Evolutionary conservation across 257 asterid species (phyloP), one percentile per base, ranked within the genome.

Genomic region (Eustoma russellianum): DNA sequence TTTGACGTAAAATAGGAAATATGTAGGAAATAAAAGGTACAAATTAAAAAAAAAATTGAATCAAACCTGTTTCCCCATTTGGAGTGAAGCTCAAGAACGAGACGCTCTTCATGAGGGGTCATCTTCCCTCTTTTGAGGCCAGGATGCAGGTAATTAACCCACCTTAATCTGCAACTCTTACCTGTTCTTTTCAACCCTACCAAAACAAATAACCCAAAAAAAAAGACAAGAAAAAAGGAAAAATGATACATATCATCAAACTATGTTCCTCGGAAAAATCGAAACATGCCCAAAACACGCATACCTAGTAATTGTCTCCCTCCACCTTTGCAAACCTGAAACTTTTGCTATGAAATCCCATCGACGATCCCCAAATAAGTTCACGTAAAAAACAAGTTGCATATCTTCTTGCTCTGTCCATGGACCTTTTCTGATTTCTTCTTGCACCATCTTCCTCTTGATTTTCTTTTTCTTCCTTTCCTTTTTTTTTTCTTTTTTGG

Each of bases 241-340:
- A 38, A 7, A 38, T 38, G 30, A 24, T 24, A 7, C 1, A 13
- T 6, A 34, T 24, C 62, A 55, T 70, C 59, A 70, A 60, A 53
- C 19, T 51, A 34, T 57, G 53, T 48, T 63, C 65, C 30, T 13
- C 58, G 70, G 12, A 60, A 61, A 14, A 5, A 10, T 8, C 28
- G 52, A 43, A 67, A 70, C 77, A 74, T 85, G 95, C 93, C 85
- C 86, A 61, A 24, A 74, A 79, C 74, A 88, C 70, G 76, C 89
- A 82, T 89, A 89, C 95, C 97, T 81, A 76, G 63, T 60, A 60
- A 53, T 70, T 57, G 69, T 86, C 97, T 79, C 97, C 97, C 97
- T 70, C 97, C 95, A 83, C 95, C 94, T 81, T 78, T 38, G 43
- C 97, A 89, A 89, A 89, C 97, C 97, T 89, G 97, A 89, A 47